Conservation (phyloP, 2,329 filamentous ascomycete genomes). For the Aspergillus fumigatiaffinis region DNA sequence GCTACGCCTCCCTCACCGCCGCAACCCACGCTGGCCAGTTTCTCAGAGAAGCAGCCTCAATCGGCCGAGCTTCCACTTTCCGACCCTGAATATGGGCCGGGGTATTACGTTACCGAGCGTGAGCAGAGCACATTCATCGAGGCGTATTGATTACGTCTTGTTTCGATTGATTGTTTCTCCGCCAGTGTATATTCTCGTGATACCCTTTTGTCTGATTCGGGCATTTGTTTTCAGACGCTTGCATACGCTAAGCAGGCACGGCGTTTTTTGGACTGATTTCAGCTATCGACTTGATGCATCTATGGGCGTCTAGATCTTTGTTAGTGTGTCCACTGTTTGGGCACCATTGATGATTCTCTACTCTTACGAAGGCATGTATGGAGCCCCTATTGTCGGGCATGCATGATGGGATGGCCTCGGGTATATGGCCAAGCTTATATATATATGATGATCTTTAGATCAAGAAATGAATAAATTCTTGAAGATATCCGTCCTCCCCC, state of each 20-base stretch:
- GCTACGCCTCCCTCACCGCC: constrained; percentile 68
- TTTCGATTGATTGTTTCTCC: constrained; percentile 2
- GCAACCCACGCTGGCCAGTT: constrained; percentile 52
- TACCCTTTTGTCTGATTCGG: background rate
- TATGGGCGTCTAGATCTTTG: constrained; percentile 5
- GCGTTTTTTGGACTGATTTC: background rate
- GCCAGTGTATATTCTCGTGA: background rate
- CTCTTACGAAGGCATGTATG: constrained; percentile 6
- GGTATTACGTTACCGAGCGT: constrained; percentile 46
- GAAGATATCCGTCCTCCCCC: background rate
- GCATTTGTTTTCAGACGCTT: background rate
- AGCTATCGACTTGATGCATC: constrained; percentile 5
- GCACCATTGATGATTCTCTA: constrained; percentile 9
- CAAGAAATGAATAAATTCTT: background rate
- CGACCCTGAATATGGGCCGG: constrained; percentile 42
- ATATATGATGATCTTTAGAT: background rate
- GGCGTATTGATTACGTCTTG: constrained; percentile 40
- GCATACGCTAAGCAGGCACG: background rate
- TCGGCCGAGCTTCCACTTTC: constrained; percentile 39
- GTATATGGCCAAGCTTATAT: background rate
- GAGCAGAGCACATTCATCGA: constrained; percentile 45
- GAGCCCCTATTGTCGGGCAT: constrained; percentile 8
- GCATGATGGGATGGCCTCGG: background rate
- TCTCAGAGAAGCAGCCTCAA: constrained; percentile 55
- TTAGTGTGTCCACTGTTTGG: constrained; percentile 13